Evolutionary conservation across 306 rosid species (phyloP).

Genomic region (Acacia acuminata): DNA sequence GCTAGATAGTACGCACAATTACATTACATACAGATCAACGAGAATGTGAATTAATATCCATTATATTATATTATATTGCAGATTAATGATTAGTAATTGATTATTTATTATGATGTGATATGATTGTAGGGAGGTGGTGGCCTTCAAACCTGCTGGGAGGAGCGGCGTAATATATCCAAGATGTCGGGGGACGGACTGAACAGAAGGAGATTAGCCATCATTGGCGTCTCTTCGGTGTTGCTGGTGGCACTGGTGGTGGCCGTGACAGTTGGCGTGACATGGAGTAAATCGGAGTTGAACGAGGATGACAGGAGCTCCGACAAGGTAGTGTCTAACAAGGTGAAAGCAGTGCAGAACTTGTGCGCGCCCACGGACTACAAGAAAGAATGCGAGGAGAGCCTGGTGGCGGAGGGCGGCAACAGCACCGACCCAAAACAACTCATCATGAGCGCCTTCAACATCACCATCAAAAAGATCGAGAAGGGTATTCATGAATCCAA

Average conservation of each 20-base stretch:
- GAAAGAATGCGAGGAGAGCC: slow-evolving; percentile 53
- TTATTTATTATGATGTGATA: background rate
- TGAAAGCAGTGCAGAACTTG: slow-evolving; percentile 55
- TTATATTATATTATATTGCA: no score
- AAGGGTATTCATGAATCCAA: slow-evolving; percentile 41
- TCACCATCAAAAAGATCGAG: slow-evolving; percentile 34
- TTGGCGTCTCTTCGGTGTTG: slow-evolving; percentile 30
- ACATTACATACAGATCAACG: no score
- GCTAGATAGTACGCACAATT: background rate
- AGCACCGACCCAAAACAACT: slow-evolving; percentile 55
- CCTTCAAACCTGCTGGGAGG: slow-evolving; percentile 1
- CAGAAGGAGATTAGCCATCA: slow-evolving; percentile 1
- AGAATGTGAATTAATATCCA: no score
- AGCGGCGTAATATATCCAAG: background rate
- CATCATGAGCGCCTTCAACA: slow-evolving; percentile 49
- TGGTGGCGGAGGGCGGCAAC: slow-evolving; percentile 35
- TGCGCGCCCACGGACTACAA: slow-evolving; percentile 65
- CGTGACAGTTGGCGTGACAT: slow-evolving; percentile 36
- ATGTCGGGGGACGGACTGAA: background rate
- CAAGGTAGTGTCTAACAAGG: slow-evolving; percentile 32
- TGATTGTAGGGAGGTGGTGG: background rate
- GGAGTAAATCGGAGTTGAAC: background rate
- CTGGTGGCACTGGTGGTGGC: slow-evolving; percentile 51
- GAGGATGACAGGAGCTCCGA: background rate
- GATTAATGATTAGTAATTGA: background rate